Evolutionary conservation across 768 basidiomycete genomes (phyloP).

Genomic region (Pleurotus platypus): DNA sequence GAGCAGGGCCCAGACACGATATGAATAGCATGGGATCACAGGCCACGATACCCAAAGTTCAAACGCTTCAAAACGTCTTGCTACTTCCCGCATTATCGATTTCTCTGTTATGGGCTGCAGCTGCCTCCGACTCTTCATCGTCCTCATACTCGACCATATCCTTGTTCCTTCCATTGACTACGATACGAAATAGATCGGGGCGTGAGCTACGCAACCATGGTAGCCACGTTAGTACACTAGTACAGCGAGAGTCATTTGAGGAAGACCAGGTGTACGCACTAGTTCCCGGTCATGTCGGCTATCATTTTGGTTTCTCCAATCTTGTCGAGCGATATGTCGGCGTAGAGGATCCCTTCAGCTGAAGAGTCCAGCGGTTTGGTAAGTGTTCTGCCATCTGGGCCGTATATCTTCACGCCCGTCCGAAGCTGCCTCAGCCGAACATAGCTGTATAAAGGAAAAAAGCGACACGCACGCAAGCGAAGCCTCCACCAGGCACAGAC

Average conservation of each 20-base stretch:
- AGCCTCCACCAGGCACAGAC: constrained; percentile 22
- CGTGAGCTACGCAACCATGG: background rate
- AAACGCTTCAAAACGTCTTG: background rate
- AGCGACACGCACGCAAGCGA: constrained; percentile 13
- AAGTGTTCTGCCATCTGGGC: constrained; percentile 23
- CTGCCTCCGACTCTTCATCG: background rate
- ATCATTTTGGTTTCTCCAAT: constrained; percentile 25
- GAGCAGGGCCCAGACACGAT: too few relatives aligned
- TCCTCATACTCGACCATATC: background rate
- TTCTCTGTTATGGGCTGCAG: background rate
- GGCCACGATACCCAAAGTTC: too few relatives aligned
- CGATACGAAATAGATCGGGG: background rate
- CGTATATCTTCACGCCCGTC: constrained; percentile 19
- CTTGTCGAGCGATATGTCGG: constrained; percentile 23
- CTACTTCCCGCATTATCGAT: background rate
- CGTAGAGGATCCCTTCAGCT: constrained; percentile 21
- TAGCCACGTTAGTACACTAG: background rate
- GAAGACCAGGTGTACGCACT: constrained; percentile 9
- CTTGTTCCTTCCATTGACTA: background rate
- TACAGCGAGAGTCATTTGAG: background rate
- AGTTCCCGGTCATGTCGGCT: constrained; percentile 24
- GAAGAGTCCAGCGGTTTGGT: constrained; percentile 18
- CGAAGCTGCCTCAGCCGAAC: too few relatives aligned
- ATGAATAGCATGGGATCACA: too few relatives aligned
- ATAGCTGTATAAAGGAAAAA: too few relatives aligned